Evolutionary conservation across 371 early-diverging fungal genomes (phyloP).

Genomic region (Mortierella sp.): DNA sequence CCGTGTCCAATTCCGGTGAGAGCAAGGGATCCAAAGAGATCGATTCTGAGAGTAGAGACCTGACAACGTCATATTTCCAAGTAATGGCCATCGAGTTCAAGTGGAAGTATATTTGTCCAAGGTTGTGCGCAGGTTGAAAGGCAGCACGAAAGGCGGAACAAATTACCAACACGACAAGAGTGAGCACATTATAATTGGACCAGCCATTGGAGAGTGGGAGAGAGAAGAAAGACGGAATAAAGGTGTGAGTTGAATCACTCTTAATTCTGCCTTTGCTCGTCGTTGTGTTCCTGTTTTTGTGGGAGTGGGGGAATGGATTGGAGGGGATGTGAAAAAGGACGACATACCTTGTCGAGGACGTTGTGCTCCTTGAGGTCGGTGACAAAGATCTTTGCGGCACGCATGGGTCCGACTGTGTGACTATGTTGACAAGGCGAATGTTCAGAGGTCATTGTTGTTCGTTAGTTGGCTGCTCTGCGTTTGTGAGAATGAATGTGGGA

Average conservation of each 20-base stretch:
- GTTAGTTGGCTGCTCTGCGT: background rate
- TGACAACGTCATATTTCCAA: constrained; percentile 14
- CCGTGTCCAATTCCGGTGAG: constrained; percentile 96
- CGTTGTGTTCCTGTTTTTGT: background rate
- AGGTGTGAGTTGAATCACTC: constrained; percentile 57
- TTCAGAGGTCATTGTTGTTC: background rate
- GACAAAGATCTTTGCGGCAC: constrained; percentile 95
- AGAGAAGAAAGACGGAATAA: constrained; percentile 11
- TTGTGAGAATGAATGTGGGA: background rate
- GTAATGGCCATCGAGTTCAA: constrained; percentile 3
- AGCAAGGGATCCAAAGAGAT: constrained; percentile 95
- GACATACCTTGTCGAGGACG: constrained; percentile 73
- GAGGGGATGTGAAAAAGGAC: background rate
- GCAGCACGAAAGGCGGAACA: constrained; percentile 27
- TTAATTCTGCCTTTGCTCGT: constrained; percentile 1
- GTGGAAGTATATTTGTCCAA: background rate
- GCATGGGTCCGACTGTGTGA: constrained; percentile 96
- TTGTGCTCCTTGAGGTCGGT: constrained; percentile 81
- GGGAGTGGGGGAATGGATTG: background rate
- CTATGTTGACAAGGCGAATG: constrained; percentile 51
- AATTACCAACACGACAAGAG: constrained; percentile 5
- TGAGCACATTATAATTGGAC: background rate
- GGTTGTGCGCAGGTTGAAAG: constrained; percentile 49
- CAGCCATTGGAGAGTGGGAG: background rate
- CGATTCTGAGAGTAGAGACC: constrained; percentile 82